Conservation (phyloP, 2,329 filamentous ascomycete species). For the Colletotrichum siamense region DNA sequence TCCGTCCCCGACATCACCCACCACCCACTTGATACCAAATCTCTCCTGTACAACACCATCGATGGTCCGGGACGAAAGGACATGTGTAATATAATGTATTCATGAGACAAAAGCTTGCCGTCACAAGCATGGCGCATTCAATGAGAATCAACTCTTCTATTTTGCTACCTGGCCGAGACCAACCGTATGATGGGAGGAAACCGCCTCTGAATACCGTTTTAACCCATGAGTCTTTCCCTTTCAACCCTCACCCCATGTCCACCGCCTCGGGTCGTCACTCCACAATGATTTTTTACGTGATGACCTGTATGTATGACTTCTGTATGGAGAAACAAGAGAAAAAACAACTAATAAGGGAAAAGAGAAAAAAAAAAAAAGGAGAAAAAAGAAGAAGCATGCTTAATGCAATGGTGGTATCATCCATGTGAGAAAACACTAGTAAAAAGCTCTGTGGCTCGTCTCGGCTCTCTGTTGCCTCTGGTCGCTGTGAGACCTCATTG, state of each 20-base stretch:
- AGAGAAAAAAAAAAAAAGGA: conserved; percentile 23
- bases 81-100: conserved; percentile 17
- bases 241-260: not conserved
- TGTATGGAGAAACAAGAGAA: conserved; percentile 23
- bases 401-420: conserved; percentile 49
- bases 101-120: not conserved
- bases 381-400: conserved; percentile 36
- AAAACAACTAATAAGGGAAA: conserved; percentile 1
- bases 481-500: conserved; percentile 18
- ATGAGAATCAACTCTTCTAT: conserved; percentile 13
- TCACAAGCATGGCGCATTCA: not conserved
- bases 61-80: not conserved
- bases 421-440: conserved; percentile 33
- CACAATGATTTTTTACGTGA: conserved; percentile 18
- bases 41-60: conserved; percentile 8
- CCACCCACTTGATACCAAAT: not conserved
- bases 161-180: conserved; percentile 8
- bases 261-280: not conserved
- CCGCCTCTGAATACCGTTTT: conserved; percentile 8
- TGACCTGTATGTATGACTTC: conserved; percentile 20
- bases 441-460: conserved; percentile 21
- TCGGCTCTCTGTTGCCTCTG: conserved; percentile 20
- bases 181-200: not conserved
- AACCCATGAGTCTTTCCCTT: not conserved
- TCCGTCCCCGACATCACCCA: not conserved